Percentiles rank a stretch among this genome's conserved stretches.
Evolutionary conservation across 2,329 filamentous ascomycete species (phyloP).

Genomic region (Tolypocladium ovalisporum): DNA sequence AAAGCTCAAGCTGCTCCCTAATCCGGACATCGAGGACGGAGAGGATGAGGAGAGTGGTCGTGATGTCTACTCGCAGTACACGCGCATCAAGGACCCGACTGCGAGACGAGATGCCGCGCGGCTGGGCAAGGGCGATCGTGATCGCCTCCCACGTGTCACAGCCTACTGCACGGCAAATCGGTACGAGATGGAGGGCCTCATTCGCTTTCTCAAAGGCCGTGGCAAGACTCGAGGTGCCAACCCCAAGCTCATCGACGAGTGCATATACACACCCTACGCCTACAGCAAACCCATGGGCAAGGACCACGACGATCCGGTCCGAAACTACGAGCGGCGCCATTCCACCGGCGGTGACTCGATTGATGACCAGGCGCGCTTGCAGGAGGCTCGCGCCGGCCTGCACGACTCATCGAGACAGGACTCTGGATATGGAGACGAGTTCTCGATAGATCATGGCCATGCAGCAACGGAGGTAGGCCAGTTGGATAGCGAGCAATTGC

Average conservation of each 20-base stretch:
- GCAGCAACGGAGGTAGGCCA: constrained; percentile 14
- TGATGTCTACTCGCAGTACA: constrained; percentile 97
- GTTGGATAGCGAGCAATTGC: constrained; percentile 19
- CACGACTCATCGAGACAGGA: constrained; percentile 27
- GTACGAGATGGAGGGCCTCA: constrained; percentile 81
- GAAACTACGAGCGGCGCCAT: constrained; percentile 55
- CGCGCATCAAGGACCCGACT: constrained; percentile 91
- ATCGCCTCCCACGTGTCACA: constrained; percentile 78
- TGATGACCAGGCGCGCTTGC: constrained; percentile 23
- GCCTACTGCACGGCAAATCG: constrained; percentile 92
- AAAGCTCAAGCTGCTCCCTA: constrained; percentile 94
- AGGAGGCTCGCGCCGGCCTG: constrained; percentile 55
- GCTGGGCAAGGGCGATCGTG: constrained; percentile 85
- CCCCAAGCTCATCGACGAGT: constrained; percentile 93
- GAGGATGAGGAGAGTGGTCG: constrained; percentile 81
- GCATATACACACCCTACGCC: constrained; percentile 89
- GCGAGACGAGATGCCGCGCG: constrained; percentile 85
- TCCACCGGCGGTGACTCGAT: constrained; percentile 58
- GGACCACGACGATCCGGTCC: constrained; percentile 23
- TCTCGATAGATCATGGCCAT: constrained; percentile 11
- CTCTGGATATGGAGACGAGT: constrained; percentile 18
- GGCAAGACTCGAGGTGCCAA: constrained; percentile 66
- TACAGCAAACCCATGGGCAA: constrained; percentile 43
- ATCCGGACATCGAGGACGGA: constrained; percentile 70
- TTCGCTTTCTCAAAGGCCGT: constrained; percentile 83